These are phyloP conservation scores for Penicillium corylophilum DNA, from an alignment of 2,329 filamentous ascomycete species.

Conservation along the genomic window DNA sequence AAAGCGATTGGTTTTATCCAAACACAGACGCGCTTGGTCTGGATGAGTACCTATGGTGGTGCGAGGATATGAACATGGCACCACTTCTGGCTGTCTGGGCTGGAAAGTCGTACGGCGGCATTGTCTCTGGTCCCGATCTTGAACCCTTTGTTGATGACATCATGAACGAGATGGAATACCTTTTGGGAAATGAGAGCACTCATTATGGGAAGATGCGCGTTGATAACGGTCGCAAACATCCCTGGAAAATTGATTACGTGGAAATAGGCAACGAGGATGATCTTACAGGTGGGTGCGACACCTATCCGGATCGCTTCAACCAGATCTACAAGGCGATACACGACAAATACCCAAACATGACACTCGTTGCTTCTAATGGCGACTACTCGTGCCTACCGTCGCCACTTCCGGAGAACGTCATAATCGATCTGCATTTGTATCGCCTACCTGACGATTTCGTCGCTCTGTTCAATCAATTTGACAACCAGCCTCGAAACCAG, in stretches of 20 bases:
- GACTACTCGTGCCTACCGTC: constrained; percentile 29
- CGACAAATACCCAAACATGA: constrained; percentile 55
- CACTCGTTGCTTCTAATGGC: constrained; percentile 52
- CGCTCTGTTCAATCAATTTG: constrained; percentile 53
- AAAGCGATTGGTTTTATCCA: constrained; percentile 59
- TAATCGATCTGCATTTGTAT: constrained; percentile 55
- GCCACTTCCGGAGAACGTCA: constrained; percentile 37
- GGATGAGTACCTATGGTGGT: constrained; percentile 62
- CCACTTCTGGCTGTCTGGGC: constrained; percentile 58
- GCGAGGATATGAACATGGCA: constrained; percentile 60
- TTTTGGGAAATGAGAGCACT: constrained; percentile 54
- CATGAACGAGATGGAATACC: constrained; percentile 63
- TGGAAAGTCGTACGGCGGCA: constrained; percentile 55
- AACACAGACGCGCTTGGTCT: constrained; percentile 62
- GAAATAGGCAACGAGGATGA: constrained; percentile 69
- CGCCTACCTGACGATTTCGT: constrained; percentile 52
- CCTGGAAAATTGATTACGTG: constrained; percentile 60
- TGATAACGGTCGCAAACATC: constrained; percentile 58
- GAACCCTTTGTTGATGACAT: constrained; percentile 59
- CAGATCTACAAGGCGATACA: constrained; percentile 60
- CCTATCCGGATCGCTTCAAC: constrained; percentile 57
- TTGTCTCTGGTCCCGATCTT: constrained; percentile 51
- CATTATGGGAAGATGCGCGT: constrained; percentile 59
- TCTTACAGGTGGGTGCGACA: constrained; percentile 52
- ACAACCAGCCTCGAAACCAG: constrained; percentile 47